These are phyloP conservation scores for Kwoniella botswanensis DNA, from an alignment of 768 basidiomycete genomes.

Conservation along the genomic window DNA sequence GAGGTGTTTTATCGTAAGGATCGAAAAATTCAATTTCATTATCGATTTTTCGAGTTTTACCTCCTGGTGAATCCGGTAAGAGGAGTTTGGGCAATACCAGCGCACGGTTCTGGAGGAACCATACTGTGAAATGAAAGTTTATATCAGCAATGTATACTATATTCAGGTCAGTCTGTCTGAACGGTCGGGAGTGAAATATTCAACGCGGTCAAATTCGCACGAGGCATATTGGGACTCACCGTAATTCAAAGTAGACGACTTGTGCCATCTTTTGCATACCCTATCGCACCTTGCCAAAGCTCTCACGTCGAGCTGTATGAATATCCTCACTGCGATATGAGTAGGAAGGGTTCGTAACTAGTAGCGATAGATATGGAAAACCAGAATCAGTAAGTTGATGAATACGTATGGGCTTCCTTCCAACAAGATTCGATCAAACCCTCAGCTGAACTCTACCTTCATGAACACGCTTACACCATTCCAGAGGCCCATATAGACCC, in stretches of 20 bases:
- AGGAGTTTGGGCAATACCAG: slow-evolving; percentile 83
- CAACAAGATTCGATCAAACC: too few relatives aligned
- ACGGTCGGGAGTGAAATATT: not conserved
- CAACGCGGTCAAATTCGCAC: too few relatives aligned
- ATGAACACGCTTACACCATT: not conserved
- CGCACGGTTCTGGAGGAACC: slow-evolving; percentile 90
- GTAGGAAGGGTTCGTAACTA: slow-evolving; percentile 67
- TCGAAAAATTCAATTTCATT: slow-evolving; percentile 50
- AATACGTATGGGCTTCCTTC: too few relatives aligned
- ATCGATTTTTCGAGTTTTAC: slow-evolving; percentile 41
- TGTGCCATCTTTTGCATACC: slow-evolving; percentile 84
- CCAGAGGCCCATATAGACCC: not conserved
- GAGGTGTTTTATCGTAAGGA: slow-evolving; percentile 55
- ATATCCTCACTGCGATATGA: slow-evolving; percentile 78
- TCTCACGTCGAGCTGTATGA: slow-evolving; percentile 66
- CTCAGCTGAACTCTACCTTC: not conserved
- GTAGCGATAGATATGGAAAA: not conserved
- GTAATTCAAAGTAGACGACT: slow-evolving; percentile 89
- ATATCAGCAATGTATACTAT: not conserved
- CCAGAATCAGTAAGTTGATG: too few relatives aligned
- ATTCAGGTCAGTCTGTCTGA: not conserved
- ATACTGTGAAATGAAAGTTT: slow-evolving; percentile 65
- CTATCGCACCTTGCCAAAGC: slow-evolving; percentile 78
- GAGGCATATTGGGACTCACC: slow-evolving; percentile 61
- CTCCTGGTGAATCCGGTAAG: slow-evolving; percentile 62